These are phyloP conservation scores for Fagopyrum esculentum DNA, from an alignment of 148 eudicot genomes.

Conservation along the genomic window DNA sequence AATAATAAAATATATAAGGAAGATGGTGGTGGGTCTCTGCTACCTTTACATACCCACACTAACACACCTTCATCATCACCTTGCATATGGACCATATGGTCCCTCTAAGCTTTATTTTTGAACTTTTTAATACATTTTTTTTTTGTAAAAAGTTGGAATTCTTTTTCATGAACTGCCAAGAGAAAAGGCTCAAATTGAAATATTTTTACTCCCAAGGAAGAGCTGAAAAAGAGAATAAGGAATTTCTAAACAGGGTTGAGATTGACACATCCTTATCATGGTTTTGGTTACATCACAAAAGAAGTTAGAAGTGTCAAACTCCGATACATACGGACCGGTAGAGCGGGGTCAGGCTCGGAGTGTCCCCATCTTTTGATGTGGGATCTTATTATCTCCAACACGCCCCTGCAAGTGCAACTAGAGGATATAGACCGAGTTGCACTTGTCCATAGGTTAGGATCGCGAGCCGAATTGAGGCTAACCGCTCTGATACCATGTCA, in stretches of 20 bases:
- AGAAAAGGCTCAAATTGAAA: slow-evolving; percentile 6
- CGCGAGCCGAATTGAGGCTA: too few relatives aligned
- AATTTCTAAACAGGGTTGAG: not conserved
- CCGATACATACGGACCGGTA: too few relatives aligned
- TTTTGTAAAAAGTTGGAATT: slow-evolving; percentile 6
- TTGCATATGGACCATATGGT: slow-evolving; percentile 10
- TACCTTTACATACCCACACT: slow-evolving; percentile 12
- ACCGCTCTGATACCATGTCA: too few relatives aligned
- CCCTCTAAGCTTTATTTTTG: slow-evolving; percentile 1
- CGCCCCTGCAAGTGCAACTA: too few relatives aligned
- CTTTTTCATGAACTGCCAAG: slow-evolving; percentile 11
- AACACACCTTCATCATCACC: slow-evolving; percentile 12
- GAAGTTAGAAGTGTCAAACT: not conserved
- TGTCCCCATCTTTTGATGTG: too few relatives aligned
- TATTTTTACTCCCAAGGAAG: not conserved
- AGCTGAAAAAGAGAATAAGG: slow-evolving; percentile 5
- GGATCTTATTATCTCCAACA: too few relatives aligned
- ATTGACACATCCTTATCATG: slow-evolving; percentile 10
- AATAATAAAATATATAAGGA: not conserved
- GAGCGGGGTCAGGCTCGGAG: too few relatives aligned
- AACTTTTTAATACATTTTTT: not conserved
- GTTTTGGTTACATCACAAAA: slow-evolving; percentile 7
- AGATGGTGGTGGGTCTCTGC: not conserved
- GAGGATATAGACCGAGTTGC: too few relatives aligned
- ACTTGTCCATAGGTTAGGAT: too few relatives aligned